phyloP scores from a whole-genome alignment of 1,139 yeast genomes.

The Taphrina flavorubra region DNA sequence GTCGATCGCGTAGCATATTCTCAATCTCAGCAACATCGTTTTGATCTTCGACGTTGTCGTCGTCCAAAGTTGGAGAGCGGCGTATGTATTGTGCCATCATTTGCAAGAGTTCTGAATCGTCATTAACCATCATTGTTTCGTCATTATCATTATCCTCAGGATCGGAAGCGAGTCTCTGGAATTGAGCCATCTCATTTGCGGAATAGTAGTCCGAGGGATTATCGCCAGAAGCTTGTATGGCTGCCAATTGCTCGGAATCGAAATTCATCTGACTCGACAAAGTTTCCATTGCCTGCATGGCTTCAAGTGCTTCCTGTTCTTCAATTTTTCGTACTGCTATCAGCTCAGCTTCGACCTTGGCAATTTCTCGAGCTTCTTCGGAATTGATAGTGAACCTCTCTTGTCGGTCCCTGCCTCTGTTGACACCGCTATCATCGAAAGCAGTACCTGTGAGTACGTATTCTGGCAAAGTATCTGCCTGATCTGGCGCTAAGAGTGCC shows the following conservation, averaged over 20 bases:
- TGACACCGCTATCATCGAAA: background rate
- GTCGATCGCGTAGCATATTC: constrained; percentile 25
- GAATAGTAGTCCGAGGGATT: constrained; percentile 16
- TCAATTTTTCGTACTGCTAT: constrained; percentile 11
- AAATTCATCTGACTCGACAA: constrained; percentile 1
- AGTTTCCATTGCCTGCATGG: constrained; percentile 23
- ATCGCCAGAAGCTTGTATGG: constrained; percentile 28
- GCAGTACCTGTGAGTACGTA: constrained; percentile 9
- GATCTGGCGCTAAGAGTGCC: constrained; percentile 22
- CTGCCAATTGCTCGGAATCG: constrained; percentile 24
- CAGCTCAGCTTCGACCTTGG: constrained; percentile 15
- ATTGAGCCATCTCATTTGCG: constrained; percentile 22
- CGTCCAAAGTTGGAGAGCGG: background rate
- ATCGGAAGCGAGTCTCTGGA: constrained; percentile 29
- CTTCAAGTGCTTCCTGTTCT: constrained; percentile 20
- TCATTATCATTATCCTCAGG: background rate
- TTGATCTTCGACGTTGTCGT: background rate
- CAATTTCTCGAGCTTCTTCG: constrained; percentile 1
- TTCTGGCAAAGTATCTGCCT: constrained; percentile 22
- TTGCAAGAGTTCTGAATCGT: constrained; percentile 7
- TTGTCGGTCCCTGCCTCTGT: constrained; percentile 5
- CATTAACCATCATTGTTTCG: background rate
- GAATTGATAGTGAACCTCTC: constrained; percentile 5
- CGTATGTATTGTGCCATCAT: constrained; percentile 23
- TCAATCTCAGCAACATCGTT: constrained; percentile 9